These are phyloP conservation scores for Fraxinus angustifolia DNA, from an alignment of 305 asterid genomes.

Conservation along the genomic window DNA sequence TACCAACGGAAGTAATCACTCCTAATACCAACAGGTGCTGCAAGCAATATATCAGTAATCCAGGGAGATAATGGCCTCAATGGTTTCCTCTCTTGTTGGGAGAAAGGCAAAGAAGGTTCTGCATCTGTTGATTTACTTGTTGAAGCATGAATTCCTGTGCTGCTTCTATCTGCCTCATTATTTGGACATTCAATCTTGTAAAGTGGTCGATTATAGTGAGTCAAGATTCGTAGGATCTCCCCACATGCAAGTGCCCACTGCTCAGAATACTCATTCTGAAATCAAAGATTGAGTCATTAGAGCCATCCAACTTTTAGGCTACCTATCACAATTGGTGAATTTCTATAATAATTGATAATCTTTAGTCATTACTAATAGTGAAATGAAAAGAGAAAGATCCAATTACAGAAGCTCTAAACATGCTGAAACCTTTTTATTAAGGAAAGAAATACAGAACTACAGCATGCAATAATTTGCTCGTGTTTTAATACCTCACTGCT, in stretches of 20 bases:
- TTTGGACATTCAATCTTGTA: conserved; percentile 64
- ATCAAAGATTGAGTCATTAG: conserved; percentile 23
- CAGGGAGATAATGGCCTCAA: conserved; percentile 91
- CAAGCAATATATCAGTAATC: conserved; percentile 93
- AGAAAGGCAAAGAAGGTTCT: conserved; percentile 42
- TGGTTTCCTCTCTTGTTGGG: conserved; percentile 73
- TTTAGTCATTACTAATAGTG: not conserved
- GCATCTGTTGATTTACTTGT: conserved; percentile 54
- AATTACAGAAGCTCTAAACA: conserved; percentile 10
- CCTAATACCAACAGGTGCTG: conserved; percentile 92
- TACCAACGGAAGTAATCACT: conserved; percentile 99
- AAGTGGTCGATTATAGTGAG: conserved; percentile 92
- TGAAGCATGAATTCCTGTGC: conserved; percentile 67
- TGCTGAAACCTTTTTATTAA: not conserved
- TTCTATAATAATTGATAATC: not conserved
- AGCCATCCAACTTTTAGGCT: conserved; percentile 9
- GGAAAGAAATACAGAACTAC: conserved; percentile 9
- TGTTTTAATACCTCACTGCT: conserved; percentile 59
- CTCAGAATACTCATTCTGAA: conserved; percentile 87
- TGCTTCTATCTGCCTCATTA: conserved; percentile 66
- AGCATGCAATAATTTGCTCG: conserved; percentile 4
- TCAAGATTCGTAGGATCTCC: conserved; percentile 84
- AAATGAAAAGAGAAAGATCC: not conserved
- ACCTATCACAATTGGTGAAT: not conserved
- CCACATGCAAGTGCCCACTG: conserved; percentile 99